Percentiles rank a stretch among this genome's conserved stretches.
These are phyloP conservation scores for Colletotrichum horii DNA, from an alignment of 2,329 filamentous ascomycete species.

Conservation along the genomic window DNA sequence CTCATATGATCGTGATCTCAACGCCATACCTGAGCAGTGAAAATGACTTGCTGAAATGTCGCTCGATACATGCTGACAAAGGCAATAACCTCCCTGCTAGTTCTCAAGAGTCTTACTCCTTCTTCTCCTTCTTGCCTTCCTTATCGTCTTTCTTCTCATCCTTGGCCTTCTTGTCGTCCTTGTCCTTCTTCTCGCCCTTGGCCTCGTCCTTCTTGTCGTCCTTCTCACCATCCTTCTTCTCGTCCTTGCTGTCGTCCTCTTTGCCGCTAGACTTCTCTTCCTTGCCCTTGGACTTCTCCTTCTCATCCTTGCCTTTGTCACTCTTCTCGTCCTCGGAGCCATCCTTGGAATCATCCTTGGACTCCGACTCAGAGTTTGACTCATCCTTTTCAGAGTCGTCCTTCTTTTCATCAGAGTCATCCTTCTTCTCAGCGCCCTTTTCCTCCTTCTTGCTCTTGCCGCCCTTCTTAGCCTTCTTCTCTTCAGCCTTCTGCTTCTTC, in stretches of 20 bases:
- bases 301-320: conserved; percentile 22
- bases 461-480: conserved; percentile 27
- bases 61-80: neutral
- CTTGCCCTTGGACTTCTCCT: conserved; percentile 23
- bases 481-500: conserved; percentile 33
- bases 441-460: conserved; percentile 24
- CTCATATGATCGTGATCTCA: neutral
- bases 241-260: neutral
- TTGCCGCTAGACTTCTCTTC: conserved; percentile 21
- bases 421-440: conserved; percentile 21
- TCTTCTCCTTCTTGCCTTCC: conserved; percentile 18
- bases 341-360: conserved; percentile 20
- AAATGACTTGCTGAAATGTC: neutral
- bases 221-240: neutral
- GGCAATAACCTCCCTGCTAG: neutral
- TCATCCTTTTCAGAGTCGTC: neutral
- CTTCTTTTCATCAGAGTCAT: neutral
- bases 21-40: neutral
- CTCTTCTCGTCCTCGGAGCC: conserved; percentile 30
- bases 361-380: neutral
- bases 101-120: neutral
- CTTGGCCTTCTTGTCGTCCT: conserved; percentile 20
- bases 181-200: neutral
- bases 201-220: conserved; percentile 6
- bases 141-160: conserved; percentile 3